These are phyloP conservation scores for Macrophomina phaseolina DNA, from an alignment of 2,329 filamentous ascomycete genomes.

Conservation along the genomic window DNA sequence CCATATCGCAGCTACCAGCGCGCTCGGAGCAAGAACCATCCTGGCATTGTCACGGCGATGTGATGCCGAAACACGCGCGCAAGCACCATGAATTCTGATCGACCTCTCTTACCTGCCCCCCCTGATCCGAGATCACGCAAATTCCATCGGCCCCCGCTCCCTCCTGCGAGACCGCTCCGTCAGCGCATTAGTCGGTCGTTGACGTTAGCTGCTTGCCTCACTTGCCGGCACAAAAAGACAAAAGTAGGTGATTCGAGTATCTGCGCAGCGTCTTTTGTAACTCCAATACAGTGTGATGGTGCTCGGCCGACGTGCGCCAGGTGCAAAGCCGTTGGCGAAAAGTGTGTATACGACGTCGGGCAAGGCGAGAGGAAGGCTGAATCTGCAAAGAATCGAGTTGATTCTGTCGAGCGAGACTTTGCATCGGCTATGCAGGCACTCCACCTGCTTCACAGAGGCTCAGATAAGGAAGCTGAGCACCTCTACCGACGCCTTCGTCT, in stretches of 20 bases:
- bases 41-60: no score
- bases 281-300: not conserved
- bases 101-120: no score
- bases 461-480: not conserved
- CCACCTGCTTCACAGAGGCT: not conserved
- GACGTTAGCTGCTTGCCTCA: not conserved
- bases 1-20: no score
- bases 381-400: not conserved
- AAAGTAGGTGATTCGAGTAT: not conserved
- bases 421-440: not conserved
- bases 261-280: not conserved
- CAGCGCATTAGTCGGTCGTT: no score
- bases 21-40: no score
- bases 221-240: not conserved
- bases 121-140: no score
- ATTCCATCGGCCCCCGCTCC: no score
- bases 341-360: not conserved
- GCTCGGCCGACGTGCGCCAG: not conserved
- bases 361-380: not conserved
- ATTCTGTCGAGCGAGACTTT: not conserved
- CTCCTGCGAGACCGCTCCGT: no score
- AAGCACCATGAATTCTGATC: no score
- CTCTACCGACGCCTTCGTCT: not conserved
- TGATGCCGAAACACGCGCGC: no score
- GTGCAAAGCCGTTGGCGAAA: not conserved